Evolutionary conservation across 208 protist species (phyloP).

Genomic region (Acanthamoeba healyi): DNA sequence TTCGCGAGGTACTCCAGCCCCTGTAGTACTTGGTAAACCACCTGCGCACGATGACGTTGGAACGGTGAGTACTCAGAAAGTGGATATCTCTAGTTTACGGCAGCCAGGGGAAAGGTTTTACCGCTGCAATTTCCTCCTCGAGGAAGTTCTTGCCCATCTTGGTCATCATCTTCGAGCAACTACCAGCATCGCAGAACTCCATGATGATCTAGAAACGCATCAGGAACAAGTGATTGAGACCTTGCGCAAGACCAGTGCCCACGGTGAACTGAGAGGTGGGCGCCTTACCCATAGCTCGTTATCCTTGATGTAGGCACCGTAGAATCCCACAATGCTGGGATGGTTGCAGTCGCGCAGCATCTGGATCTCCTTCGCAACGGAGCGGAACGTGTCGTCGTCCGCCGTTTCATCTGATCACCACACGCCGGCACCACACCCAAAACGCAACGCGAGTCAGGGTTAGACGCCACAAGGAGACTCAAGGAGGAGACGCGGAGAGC

Average conservation of each 20-base stretch:
- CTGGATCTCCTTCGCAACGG: conserved; percentile 54
- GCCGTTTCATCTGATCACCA: background rate
- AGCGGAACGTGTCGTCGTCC: conserved; percentile 38
- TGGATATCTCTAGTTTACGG: no score
- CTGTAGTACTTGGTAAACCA: background rate
- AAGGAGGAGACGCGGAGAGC: background rate
- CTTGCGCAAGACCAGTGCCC: no score
- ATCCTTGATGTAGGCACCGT: conserved; percentile 53
- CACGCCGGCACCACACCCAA: background rate
- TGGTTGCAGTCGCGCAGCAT: conserved; percentile 62
- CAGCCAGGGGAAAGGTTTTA: background rate
- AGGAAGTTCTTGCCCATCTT: conserved; percentile 40
- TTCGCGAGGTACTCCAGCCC: conserved; percentile 30
- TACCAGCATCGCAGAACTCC: conserved; percentile 41
- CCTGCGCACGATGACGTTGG: conserved; percentile 4
- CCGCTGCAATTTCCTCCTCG: conserved; percentile 43
- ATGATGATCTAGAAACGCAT: background rate
- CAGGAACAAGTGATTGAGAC: no score
- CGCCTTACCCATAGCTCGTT: conserved; percentile 43
- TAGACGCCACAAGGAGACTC: background rate
- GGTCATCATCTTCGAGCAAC: conserved; percentile 55
- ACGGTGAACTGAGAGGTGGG: no score
- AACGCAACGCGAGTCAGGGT: background rate
- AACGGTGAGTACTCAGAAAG: no score
- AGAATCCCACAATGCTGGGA: conserved; percentile 39